Conservation (phyloP, 106 monocot genomes). For the Dendrobium nobile region DNA sequence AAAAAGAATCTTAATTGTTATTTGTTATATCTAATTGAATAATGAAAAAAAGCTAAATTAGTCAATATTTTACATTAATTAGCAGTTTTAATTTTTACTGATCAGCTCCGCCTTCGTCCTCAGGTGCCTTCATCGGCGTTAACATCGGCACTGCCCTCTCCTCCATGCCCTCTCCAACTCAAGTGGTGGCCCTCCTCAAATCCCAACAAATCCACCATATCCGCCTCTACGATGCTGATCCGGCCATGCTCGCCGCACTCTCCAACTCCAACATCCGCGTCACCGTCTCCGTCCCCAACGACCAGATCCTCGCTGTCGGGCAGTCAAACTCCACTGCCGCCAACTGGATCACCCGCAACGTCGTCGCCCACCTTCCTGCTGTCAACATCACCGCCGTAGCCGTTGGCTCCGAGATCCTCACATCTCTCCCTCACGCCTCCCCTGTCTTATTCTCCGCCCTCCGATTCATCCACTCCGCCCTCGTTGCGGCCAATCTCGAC, state of each 20-base stretch:
- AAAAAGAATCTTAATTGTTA: too few species aligned
- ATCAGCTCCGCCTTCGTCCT: neutral
- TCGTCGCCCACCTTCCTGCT: slow-evolving; percentile 71
- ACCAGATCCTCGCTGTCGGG: slow-evolving; percentile 85
- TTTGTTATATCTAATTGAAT: too few species aligned
- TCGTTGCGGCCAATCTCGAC: slow-evolving; percentile 86
- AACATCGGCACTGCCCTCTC: slow-evolving; percentile 85
- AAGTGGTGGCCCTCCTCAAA: slow-evolving; percentile 69
- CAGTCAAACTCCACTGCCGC: slow-evolving; percentile 92
- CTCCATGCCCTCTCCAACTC: slow-evolving; percentile 77
- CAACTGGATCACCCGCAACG: slow-evolving; percentile 85
- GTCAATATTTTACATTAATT: too few species aligned
- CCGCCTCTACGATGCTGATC: slow-evolving; percentile 83
- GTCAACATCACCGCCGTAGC: slow-evolving; percentile 84
- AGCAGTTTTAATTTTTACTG: too few species aligned
- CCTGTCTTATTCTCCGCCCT: slow-evolving; percentile 70
- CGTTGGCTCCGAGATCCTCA: slow-evolving; percentile 79
- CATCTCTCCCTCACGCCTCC: slow-evolving; percentile 85
- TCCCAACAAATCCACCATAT: slow-evolving; percentile 73
- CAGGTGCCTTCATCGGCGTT: slow-evolving; percentile 82
- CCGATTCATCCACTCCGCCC: slow-evolving; percentile 80
- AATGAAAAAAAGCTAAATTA: too few species aligned
- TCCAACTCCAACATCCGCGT: slow-evolving; percentile 67
- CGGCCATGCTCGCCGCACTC: slow-evolving; percentile 71
- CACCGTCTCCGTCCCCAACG: slow-evolving; percentile 79